Evolutionary conservation across 2,329 filamentous ascomycete genomes (phyloP).

Genomic region (Ophiostoma himal-ulmi): DNA sequence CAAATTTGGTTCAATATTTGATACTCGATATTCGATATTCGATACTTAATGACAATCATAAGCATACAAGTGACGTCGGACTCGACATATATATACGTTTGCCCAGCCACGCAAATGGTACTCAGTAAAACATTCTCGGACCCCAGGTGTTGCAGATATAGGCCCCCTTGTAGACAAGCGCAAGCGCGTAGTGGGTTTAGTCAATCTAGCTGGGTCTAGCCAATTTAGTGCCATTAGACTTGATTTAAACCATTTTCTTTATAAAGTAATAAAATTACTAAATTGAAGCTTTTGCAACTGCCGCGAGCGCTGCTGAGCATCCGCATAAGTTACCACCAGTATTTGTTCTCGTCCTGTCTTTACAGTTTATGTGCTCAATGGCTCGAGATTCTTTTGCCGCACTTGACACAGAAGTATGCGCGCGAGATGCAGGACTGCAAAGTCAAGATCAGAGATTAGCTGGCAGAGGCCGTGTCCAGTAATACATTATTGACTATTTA

Average conservation of each 20-base stretch:
- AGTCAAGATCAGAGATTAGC: no score
- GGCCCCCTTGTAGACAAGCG: conserved; percentile 8
- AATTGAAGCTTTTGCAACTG: no score
- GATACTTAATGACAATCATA: neutral
- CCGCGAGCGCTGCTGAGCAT: no score
- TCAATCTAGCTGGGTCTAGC: neutral
- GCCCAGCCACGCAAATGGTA: neutral
- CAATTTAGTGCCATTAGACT: neutral
- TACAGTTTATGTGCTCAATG: no score
- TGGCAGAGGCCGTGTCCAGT: no score
- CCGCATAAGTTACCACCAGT: no score
- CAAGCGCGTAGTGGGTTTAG: neutral
- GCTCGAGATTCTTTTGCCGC: no score
- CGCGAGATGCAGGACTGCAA: no score
- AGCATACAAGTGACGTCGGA: neutral
- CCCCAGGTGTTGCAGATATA: conserved; percentile 20
- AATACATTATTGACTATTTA: neutral
- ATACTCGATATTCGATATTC: neutral
- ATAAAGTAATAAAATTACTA: neutral
- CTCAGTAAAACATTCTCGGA: conserved; percentile 29
- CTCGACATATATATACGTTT: conserved; percentile 1
- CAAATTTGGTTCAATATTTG: neutral
- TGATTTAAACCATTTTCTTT: neutral
- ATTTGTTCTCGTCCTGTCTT: no score
- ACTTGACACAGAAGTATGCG: no score